A percentile compares a stretch with the other conserved stretches of the same genome.
These are phyloP conservation scores for Cryptosporidium muris DNA, from an alignment of 169 alveolate species.

Conservation along the genomic window DNA sequence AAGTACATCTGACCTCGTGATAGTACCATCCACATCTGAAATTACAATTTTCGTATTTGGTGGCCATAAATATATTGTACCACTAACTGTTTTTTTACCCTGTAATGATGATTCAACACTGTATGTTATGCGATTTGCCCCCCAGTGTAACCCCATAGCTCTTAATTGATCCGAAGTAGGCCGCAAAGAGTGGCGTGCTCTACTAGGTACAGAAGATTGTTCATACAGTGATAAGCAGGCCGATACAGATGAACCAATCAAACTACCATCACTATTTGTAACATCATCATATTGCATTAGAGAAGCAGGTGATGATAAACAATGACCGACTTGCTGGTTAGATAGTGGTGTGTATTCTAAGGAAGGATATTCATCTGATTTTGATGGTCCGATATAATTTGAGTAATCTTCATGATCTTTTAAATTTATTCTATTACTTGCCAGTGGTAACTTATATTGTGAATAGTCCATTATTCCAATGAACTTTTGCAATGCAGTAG, in stretches of 20 bases:
- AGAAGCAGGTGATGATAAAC: constrained; percentile 60
- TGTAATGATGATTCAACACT: constrained; percentile 87
- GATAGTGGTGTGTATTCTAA: background rate
- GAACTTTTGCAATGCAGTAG: constrained; percentile 80
- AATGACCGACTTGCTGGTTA: constrained; percentile 1
- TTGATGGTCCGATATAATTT: background rate
- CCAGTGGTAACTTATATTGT: background rate
- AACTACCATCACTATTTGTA: constrained; percentile 14
- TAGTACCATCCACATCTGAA: constrained; percentile 98
- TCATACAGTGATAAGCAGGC: constrained; percentile 18
- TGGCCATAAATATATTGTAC: constrained; percentile 92
- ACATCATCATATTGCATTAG: constrained; percentile 39
- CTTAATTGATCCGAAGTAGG: constrained; percentile 90
- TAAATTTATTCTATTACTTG: background rate
- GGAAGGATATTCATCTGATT: background rate
- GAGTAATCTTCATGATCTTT: background rate
- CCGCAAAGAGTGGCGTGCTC: constrained; percentile 81
- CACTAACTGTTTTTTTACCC: constrained; percentile 90
- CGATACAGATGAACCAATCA: constrained; percentile 1
- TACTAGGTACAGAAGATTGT: constrained; percentile 36
- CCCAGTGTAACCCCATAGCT: constrained; percentile 85
- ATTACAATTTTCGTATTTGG: constrained; percentile 90
- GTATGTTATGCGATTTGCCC: constrained; percentile 87
- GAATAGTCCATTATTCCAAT: constrained; percentile 64
- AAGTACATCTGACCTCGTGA: constrained; percentile 92